These are phyloP conservation scores for Cercophora scortea DNA, from an alignment of 495 filamentous ascomycete species.

Conservation along the genomic window DNA sequence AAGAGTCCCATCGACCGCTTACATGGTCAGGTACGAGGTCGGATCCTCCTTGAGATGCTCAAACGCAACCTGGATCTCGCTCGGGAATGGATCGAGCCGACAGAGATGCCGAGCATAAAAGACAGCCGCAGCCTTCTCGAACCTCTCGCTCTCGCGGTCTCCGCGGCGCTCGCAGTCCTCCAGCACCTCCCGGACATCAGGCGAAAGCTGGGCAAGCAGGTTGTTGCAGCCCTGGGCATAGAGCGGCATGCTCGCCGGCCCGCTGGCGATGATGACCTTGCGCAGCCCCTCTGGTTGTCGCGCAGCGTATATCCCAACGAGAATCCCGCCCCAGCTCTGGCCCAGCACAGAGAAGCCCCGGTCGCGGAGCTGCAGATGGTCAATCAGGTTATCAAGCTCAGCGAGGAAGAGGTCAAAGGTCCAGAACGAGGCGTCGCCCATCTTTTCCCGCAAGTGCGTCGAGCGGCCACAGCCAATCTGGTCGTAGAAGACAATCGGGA, in stretches of 20 bases:
- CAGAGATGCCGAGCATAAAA: conserved; percentile 38
- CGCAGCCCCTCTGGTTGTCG: not conserved
- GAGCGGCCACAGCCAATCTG: conserved; percentile 42
- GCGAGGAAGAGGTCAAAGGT: conserved; percentile 25
- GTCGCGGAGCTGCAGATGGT: conserved; percentile 25
- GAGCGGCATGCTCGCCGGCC: conserved; percentile 3
- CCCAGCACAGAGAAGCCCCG: conserved; percentile 36
- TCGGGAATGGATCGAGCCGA: conserved; percentile 30
- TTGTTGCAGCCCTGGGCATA: not conserved
- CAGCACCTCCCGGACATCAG: not conserved
- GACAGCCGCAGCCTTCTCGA: conserved; percentile 23
- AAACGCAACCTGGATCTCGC: conserved; percentile 22
- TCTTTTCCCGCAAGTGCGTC: conserved; percentile 37
- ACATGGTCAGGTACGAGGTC: conserved; percentile 41
- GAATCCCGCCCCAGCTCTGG: conserved; percentile 46
- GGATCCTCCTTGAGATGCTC: conserved; percentile 32
- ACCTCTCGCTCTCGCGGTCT: not conserved
- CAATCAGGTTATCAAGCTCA: conserved; percentile 43
- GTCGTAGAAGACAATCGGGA: conserved; percentile 46
- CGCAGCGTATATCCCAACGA: conserved; percentile 26
- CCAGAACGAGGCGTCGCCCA: conserved; percentile 40
- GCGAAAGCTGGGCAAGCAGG: not conserved
- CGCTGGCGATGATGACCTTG: conserved; percentile 1
- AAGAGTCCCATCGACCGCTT: not conserved
- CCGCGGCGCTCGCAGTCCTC: conserved; percentile 4